A percentile compares a stretch with the other conserved stretches of the same genome.
phyloP scores from a whole-genome alignment of 352 stramenopile species.

The Pythium apleroticum region DNA sequence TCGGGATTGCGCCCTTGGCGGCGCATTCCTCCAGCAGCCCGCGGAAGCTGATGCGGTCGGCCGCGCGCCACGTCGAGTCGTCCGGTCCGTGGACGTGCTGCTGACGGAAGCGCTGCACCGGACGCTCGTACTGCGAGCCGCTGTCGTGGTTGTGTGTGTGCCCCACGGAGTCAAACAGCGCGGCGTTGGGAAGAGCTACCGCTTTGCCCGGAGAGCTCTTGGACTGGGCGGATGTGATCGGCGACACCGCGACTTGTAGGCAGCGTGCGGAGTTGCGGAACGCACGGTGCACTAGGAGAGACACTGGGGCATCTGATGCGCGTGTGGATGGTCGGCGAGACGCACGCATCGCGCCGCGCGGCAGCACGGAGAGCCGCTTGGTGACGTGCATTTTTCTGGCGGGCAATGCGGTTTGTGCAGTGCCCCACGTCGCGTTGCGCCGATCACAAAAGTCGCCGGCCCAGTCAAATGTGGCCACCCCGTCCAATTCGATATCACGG shows the following conservation, averaged over 20 bases:
- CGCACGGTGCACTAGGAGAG: not conserved
- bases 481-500: not conserved
- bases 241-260: constrained; percentile 16
- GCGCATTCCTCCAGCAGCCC: constrained; percentile 62
- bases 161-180: constrained; percentile 15
- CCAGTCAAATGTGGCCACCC: constrained; percentile 17
- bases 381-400: constrained; percentile 9
- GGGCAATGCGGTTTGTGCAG: not conserved
- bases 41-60: constrained; percentile 64
- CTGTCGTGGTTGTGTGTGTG: not conserved
- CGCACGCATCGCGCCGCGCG: constrained; percentile 1
- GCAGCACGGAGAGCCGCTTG: constrained; percentile 10
- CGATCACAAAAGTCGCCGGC: constrained; percentile 12
- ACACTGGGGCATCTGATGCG: not conserved
- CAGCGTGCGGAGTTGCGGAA: constrained; percentile 11
- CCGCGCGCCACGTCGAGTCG: constrained; percentile 13
- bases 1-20: constrained; percentile 47
- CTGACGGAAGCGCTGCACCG: not conserved
- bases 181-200: constrained; percentile 12
- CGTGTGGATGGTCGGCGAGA: constrained; percentile 1
- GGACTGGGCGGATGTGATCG: not conserved
- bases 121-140: not conserved
- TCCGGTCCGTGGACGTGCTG: not conserved
- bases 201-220: not conserved
- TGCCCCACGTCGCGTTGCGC: constrained; percentile 1